Base-by-base conservation (phyloP, 164 flowering plant species). In the Houttuynia cordata region DNA sequence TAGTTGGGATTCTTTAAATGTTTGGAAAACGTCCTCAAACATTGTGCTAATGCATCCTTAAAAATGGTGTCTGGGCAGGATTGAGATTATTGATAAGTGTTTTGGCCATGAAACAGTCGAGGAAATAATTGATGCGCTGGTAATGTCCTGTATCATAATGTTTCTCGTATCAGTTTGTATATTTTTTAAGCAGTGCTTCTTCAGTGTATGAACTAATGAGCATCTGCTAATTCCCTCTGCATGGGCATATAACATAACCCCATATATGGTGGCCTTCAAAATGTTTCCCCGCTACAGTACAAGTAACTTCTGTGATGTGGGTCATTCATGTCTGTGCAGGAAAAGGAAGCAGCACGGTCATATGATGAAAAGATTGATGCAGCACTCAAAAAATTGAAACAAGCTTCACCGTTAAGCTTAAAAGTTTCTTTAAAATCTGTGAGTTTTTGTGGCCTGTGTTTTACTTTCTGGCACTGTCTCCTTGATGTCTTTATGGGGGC, bases 91-190 rank as follows among this genome's bases (percentile, higher is more conserved):
- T 59, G 94, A 91, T 68, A 86, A 76, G 71, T 83, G 84, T 71
- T 91, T 91, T 71, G 34, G 90, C 75, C 87, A 74, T 64, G 96
- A 83, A 63, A 82, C 97, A 2, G 83, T 88, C 58, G 98, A 91
- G 73, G 98, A 88, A 74, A 91, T 91, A 60, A 64, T 88, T 60
- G 83, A 79, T 67, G 85, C 96, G 65, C 47, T 91, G 92, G 97
- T 91, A 78, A 82, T 88, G 62, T 7, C n/a, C n/a, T n/a, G n/a
- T n/a, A n/a, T n/a, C n/a, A n/a, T n/a, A n/a, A n/a, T n/a, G n/a
- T 57, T 15, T 12, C 17, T 57, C 7, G 8, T 57, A 24, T 20
- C 10, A 53, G 22, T 20, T 53, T 53, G 12, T 53, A 53, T 18
- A 23, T 14, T 3, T 19, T 20, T 4, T 19, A 53, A 13, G 14